Percentiles rank a stretch among this genome's conserved stretches.
Evolutionary conservation across 2,329 filamentous ascomycete genomes (phyloP).

Genomic region (Colletotrichum tanaceti): DNA sequence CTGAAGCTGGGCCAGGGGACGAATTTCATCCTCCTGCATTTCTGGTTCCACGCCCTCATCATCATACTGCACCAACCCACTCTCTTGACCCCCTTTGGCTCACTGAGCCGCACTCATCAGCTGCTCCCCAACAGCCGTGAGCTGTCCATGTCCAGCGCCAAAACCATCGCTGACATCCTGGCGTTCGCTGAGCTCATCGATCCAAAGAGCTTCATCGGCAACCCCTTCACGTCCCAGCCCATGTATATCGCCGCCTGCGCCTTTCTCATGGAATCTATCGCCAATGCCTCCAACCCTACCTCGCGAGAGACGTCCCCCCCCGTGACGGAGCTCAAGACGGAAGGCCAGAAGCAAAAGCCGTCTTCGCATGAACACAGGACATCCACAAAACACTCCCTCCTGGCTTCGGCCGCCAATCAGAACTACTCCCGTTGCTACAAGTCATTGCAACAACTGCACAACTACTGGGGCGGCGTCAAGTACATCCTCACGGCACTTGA

Average conservation of each 20-base stretch:
- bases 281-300: slow-evolving; percentile 74
- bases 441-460: slow-evolving; percentile 81
- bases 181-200: slow-evolving; percentile 89
- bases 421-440: slow-evolving; percentile 91
- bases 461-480: slow-evolving; percentile 86
- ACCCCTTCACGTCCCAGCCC: slow-evolving; percentile 89
- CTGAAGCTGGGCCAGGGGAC: slow-evolving; percentile 84
- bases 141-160: slow-evolving; percentile 86
- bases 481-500: slow-evolving; percentile 89
- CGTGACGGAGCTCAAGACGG: slow-evolving; percentile 43
- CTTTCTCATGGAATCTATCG: slow-evolving; percentile 84
- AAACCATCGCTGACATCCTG: slow-evolving; percentile 90
- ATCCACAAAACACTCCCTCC: slow-evolving; percentile 75
- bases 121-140: slow-evolving; percentile 85
- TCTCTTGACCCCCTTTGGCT: slow-evolving; percentile 79
- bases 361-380: slow-evolving; percentile 50
- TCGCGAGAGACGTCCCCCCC: slow-evolving; percentile 70
- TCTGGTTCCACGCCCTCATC: slow-evolving; percentile 90
- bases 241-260: slow-evolving; percentile 93
- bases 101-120: slow-evolving; percentile 70
- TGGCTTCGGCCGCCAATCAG: slow-evolving; percentile 84
- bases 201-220: slow-evolving; percentile 85
- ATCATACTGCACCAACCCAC: slow-evolving; percentile 88
- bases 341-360: slow-evolving; percentile 31
- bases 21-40: slow-evolving; percentile 86